These are phyloP conservation scores for Trichoderma harzianum DNA, from an alignment of 2,329 filamentous ascomycete genomes.

Conservation along the genomic window DNA sequence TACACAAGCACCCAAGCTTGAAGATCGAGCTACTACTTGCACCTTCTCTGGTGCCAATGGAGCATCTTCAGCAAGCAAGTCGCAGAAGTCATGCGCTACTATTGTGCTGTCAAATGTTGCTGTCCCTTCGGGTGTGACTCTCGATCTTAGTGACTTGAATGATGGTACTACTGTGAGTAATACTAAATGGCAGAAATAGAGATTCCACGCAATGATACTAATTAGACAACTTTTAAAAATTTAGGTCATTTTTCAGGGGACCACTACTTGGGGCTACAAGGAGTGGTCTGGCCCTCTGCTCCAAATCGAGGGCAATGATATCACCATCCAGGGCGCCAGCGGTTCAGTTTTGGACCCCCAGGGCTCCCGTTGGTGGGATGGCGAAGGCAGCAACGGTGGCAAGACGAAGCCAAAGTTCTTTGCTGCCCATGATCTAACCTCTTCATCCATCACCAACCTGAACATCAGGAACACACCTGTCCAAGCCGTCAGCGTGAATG, in stretches of 20 bases:
- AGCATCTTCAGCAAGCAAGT: conserved; percentile 9
- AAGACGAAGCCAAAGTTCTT: conserved; percentile 63
- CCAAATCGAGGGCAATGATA: conserved; percentile 6
- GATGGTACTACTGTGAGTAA: conserved; percentile 1
- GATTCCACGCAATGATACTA: no score
- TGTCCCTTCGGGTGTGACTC: conserved; percentile 8
- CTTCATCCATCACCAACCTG: conserved; percentile 36
- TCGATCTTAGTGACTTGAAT: conserved; percentile 7
- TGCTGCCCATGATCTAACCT: conserved; percentile 40
- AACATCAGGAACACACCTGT: conserved; percentile 42
- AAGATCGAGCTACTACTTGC: conserved; percentile 8
- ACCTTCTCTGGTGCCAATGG: conserved; percentile 8
- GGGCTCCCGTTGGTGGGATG: conserved; percentile 55
- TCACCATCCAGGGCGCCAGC: not conserved
- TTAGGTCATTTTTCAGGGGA: conserved; percentile 7
- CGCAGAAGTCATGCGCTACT: conserved; percentile 5
- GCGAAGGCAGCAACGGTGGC: conserved; percentile 56
- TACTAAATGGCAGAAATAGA: no score
- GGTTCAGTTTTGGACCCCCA: not conserved
- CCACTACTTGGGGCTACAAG: conserved; percentile 7
- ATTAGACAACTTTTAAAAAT: not conserved
- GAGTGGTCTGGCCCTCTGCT: conserved; percentile 10
- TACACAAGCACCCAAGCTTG: not conserved
- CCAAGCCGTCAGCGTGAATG: conserved; percentile 40
- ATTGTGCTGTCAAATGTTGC: conserved; percentile 9